phyloP scores from a whole-genome alignment of 495 filamentous ascomycete genomes.

The Neurospora discreta region DNA sequence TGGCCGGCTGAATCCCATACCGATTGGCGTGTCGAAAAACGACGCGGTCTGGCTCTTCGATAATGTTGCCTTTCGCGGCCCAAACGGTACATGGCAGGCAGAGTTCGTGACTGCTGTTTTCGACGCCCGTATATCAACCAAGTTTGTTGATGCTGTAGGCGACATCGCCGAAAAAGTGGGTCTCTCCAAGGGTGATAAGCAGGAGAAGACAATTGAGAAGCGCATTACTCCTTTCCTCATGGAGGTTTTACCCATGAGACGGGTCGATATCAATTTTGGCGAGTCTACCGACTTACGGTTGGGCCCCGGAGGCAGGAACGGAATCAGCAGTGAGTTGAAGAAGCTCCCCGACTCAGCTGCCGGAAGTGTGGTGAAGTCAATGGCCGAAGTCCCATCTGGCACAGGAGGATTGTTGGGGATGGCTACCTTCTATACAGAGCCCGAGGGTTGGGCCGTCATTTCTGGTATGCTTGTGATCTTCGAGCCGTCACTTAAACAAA shows the following conservation, averaged over 20 bases:
- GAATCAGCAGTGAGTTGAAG: slow-evolving; percentile 53
- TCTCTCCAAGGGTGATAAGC: slow-evolving; percentile 50
- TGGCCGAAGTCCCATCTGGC: slow-evolving; percentile 36
- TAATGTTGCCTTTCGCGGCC: slow-evolving; percentile 66
- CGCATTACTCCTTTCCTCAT: slow-evolving; percentile 70
- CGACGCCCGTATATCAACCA: slow-evolving; percentile 51
- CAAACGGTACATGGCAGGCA: slow-evolving; percentile 51
- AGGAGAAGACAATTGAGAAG: slow-evolving; percentile 53
- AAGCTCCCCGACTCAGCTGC: slow-evolving; percentile 27
- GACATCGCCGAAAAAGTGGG: slow-evolving; percentile 61
- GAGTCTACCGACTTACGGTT: slow-evolving; percentile 43
- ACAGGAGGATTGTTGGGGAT: slow-evolving; percentile 39
- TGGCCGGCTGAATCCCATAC: slow-evolving; percentile 32
- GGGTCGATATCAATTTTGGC: slow-evolving; percentile 43
- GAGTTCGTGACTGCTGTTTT: slow-evolving; percentile 79
- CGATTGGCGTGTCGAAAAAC: slow-evolving; percentile 23
- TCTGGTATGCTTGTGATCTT: slow-evolving; percentile 39
- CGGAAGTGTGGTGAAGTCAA: slow-evolving; percentile 31
- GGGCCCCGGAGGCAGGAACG: slow-evolving; percentile 59
- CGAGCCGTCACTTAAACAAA: not conserved
- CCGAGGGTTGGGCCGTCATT: slow-evolving; percentile 78
- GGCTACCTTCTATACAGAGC: slow-evolving; percentile 61
- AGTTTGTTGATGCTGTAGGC: slow-evolving; percentile 55
- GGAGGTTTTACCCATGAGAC: slow-evolving; percentile 55
- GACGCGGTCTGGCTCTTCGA: slow-evolving; percentile 84